Percentiles rank a stretch among this genome's conserved stretches.
These are phyloP conservation scores for Fusarium falciforme DNA, from an alignment of 2,329 filamentous ascomycete genomes.

Conservation along the genomic window DNA sequence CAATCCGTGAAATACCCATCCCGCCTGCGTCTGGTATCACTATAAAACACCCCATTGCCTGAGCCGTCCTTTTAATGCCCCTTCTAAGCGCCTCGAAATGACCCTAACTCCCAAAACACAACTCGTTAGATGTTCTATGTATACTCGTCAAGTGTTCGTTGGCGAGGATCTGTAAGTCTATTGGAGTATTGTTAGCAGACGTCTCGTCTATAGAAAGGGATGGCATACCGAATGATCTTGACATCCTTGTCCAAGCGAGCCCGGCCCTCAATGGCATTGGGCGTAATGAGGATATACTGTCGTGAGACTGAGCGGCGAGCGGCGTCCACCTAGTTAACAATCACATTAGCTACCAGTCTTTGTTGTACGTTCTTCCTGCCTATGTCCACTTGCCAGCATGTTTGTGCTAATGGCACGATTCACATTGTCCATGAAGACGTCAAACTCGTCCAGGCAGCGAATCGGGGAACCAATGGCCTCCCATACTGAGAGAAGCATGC, in stretches of 20 bases:
- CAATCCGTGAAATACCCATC: slow-evolving; percentile 10
- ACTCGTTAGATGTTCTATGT: slow-evolving; percentile 8
- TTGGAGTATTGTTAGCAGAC: slow-evolving; percentile 38
- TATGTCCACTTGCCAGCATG: slow-evolving; percentile 77
- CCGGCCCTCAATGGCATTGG: slow-evolving; percentile 79
- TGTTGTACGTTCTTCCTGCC: not conserved
- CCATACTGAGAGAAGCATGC: slow-evolving; percentile 91
- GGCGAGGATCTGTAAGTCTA: slow-evolving; percentile 70
- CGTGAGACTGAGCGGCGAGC: slow-evolving; percentile 88
- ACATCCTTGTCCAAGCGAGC: slow-evolving; percentile 74
- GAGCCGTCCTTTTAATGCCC: slow-evolving; percentile 9
- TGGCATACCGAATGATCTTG: slow-evolving; percentile 76
- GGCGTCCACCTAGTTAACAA: slow-evolving; percentile 73
- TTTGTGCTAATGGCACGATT: slow-evolving; percentile 93
- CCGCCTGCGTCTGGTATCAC: slow-evolving; percentile 19
- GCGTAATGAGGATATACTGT: slow-evolving; percentile 97
- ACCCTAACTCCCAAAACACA: slow-evolving; percentile 18
- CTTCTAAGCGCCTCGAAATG: slow-evolving; percentile 18
- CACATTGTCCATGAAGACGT: slow-evolving; percentile 99
- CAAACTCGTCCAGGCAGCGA: slow-evolving; percentile 95
- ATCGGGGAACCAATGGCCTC: slow-evolving; percentile 98
- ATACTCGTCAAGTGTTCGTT: slow-evolving; percentile 56
- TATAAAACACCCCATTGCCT: slow-evolving; percentile 22
- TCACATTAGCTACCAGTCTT: slow-evolving; percentile 1
- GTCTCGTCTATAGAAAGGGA: not conserved